Evolutionary conservation across 116 monocot genomes (phyloP).

Genomic region (Dioscorea cayenensis): DNA sequence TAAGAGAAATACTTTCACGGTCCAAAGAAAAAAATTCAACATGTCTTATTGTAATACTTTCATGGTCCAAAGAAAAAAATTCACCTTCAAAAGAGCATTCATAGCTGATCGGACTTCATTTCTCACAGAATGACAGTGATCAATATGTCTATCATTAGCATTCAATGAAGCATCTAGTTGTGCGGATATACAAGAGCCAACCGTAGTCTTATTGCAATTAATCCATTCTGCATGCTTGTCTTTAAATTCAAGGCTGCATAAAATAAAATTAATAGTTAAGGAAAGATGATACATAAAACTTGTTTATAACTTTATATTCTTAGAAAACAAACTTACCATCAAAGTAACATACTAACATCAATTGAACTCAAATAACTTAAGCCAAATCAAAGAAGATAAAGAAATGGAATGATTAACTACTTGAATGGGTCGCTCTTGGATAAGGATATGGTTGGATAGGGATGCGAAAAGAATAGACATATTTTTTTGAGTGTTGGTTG

Average conservation of each 20-base stretch:
- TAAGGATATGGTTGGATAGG: too few species aligned
- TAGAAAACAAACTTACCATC: not conserved
- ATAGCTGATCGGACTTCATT: constrained; percentile 60
- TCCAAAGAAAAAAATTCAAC: not conserved
- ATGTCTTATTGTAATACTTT: too few species aligned
- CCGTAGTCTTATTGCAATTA: constrained; percentile 29
- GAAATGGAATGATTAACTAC: too few species aligned
- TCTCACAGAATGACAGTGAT: constrained; percentile 44
- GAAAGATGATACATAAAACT: not conserved
- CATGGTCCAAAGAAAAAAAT: not conserved
- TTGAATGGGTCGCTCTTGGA: too few species aligned
- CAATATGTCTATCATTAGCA: constrained; percentile 19
- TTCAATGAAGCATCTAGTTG: constrained; percentile 16
- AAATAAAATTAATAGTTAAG: not conserved
- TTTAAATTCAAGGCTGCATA: constrained; percentile 68
- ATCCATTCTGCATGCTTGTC: constrained; percentile 71
- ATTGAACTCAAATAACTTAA: too few species aligned
- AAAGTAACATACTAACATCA: too few species aligned
- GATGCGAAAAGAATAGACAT: too few species aligned
- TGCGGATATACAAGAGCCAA: constrained; percentile 37
- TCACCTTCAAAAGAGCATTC: constrained; percentile 81
- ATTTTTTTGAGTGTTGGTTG: too few species aligned
- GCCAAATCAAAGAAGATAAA: too few species aligned
- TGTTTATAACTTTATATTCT: not conserved
- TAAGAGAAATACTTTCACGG: too few species aligned